phyloP scores from a whole-genome alignment of 768 basidiomycete species.

The Coprinellus micaceus region DNA sequence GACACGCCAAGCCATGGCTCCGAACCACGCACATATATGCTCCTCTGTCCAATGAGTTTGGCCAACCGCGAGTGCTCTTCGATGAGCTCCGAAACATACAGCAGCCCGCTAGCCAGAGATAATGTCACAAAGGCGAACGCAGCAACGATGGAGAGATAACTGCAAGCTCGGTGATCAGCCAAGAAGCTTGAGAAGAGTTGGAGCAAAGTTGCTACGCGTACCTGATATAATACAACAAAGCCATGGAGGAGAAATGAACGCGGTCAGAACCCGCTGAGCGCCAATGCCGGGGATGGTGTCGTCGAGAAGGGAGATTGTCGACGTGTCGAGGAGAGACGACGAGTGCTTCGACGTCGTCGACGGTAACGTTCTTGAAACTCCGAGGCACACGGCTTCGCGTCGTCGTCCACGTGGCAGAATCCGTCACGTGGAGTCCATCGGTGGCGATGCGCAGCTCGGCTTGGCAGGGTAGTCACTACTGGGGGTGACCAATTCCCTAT shows the following conservation, averaged over 20 bases:
- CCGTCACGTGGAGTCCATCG: no score
- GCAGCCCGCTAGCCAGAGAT: constrained; percentile 86
- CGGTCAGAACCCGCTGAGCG: constrained; percentile 1
- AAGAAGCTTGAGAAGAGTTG: not conserved
- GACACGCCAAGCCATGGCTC: no score
- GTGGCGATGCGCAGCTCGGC: constrained; percentile 3
- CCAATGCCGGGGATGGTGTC: not conserved
- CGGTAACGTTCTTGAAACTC: no score
- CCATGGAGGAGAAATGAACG: constrained; percentile 33
- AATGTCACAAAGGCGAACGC: constrained; percentile 90
- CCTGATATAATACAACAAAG: constrained; percentile 62
- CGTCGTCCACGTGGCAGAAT: not conserved
- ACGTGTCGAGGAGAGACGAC: no score
- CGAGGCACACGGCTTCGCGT: not conserved
- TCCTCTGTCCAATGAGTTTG: constrained; percentile 77
- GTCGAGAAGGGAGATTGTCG: not conserved
- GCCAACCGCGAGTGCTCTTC: constrained; percentile 87
- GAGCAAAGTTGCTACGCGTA: constrained; percentile 20
- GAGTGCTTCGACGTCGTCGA: no score
- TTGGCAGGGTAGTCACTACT: no score
- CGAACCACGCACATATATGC: constrained; percentile 74
- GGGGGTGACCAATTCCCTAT: no score
- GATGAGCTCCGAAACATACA: constrained; percentile 93
- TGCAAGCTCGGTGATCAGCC: constrained; percentile 23
- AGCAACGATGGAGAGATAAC: constrained; percentile 71